A percentile compares a stretch with the other conserved stretches of the same genome.
These are phyloP conservation scores for Spergularia marina DNA, from an alignment of 148 eudicot species.

Conservation along the genomic window DNA sequence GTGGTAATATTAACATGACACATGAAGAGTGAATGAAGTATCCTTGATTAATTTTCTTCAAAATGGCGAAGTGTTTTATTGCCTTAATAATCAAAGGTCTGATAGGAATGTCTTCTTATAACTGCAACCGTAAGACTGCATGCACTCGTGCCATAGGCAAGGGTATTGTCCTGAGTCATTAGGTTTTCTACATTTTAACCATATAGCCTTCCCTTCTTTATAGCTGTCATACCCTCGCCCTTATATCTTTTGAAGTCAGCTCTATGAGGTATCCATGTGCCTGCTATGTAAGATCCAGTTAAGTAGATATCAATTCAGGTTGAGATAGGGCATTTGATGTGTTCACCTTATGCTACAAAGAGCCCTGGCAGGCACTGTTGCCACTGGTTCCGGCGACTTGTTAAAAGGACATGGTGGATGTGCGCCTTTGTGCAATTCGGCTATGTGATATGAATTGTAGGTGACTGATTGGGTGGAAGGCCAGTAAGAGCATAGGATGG, in stretches of 20 bases:
- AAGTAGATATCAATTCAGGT: not conserved
- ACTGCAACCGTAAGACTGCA: not conserved
- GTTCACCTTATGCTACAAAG: not conserved
- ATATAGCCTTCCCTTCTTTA: not conserved
- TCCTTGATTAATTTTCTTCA: not conserved
- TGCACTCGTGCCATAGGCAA: not conserved
- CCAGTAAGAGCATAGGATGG: not conserved
- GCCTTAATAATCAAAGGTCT: not conserved
- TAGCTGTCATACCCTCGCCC: too few species aligned
- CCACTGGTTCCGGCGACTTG: not conserved
- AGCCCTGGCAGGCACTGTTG: not conserved
- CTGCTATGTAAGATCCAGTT: not conserved
- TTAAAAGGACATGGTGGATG: not conserved
- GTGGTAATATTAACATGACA: not conserved
- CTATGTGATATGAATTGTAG: not conserved
- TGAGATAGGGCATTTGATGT: not conserved
- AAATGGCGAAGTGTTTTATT: not conserved
- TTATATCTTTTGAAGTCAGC: too few species aligned
- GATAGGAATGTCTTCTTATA: not conserved
- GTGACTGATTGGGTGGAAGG: not conserved
- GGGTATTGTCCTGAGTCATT: not conserved
- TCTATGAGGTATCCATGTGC: not conserved
- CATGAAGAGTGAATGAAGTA: not conserved
- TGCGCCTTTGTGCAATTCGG: not conserved
- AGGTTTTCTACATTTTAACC: not conserved